Base-by-base conservation (phyloP, 768 basidiomycete species). In the Cystofilobasidium capitatum region DNA sequence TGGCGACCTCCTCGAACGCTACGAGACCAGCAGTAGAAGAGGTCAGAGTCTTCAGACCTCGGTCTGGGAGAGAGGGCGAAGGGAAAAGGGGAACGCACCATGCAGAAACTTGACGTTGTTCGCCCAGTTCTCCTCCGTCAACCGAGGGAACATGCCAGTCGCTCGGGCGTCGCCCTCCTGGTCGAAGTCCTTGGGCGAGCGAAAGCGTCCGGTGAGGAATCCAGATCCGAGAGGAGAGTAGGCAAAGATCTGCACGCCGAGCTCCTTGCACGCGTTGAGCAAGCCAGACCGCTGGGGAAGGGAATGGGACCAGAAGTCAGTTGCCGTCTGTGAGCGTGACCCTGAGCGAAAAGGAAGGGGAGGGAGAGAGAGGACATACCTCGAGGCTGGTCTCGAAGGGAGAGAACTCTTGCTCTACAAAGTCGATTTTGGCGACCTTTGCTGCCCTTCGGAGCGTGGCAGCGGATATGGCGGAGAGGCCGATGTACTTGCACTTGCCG, bases 191-290 rank as follows among this genome's bases (percentile, higher is more conserved):
- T 58, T 31, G 29, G 29, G 33, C 51, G 17, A 13, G 29, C 31
- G 26, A 31, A 55, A 55, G 29, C 51, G 51, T 26, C 51, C 51
- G 51, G 73, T 78, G 24, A 80, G 65, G n/a, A 80, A 72, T 16
- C 80, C 80, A 42, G 77, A 74, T 3, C 78, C 78, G 20, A 84
- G 77, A 1, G 83, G 84, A 1, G 80, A 79, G 66, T 83, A 84
- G 0, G 81, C 81, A 12, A 85, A 75, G 29, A 82, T 77, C 51
- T 79, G 76, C 42, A 83, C 78, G 16, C 82, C 82, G 7, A 84
- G 75, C 70, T 83, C 83, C 26, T 81, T 74, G 14, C 79, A 79
- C 0, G 81, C 79, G 35, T 78, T 74, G 42, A 82, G 73, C 0
- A 84, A 7, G 72, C 26, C 70, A 69, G 47, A 57, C 37, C 57